Percentiles rank a stretch among this genome's conserved stretches.
phyloP scores from a whole-genome alignment of 2,329 filamentous ascomycete species.

The Cordyceps cateniannulata region DNA sequence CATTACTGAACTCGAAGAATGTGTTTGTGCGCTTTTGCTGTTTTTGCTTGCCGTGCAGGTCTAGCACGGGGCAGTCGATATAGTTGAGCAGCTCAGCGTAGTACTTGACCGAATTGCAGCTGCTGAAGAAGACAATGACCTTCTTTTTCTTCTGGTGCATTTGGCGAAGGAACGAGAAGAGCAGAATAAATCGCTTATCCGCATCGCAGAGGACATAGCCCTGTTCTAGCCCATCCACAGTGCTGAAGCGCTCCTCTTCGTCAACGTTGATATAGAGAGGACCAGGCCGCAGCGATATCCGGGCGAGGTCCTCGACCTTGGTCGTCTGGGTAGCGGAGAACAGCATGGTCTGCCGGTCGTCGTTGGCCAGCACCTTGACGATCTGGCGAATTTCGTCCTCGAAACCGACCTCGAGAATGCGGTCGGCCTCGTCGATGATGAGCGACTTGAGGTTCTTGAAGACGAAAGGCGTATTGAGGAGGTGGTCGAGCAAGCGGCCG shows the following conservation, averaged over 20 bases:
- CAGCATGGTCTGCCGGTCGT: slow-evolving; percentile 90
- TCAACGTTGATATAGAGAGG: slow-evolving; percentile 98
- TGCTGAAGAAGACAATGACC: slow-evolving; percentile 94
- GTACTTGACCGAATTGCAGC: slow-evolving; percentile 91
- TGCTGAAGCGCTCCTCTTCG: slow-evolving; percentile 79
- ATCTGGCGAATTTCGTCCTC: slow-evolving; percentile 98
- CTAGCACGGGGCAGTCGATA: slow-evolving; percentile 85
- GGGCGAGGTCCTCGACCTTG: slow-evolving; percentile 89
- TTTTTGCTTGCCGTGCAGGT: slow-evolving; percentile 92
- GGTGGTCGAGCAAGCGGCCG: slow-evolving; percentile 84
- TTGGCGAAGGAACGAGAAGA: slow-evolving; percentile 91
- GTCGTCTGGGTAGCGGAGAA: slow-evolving; percentile 98
- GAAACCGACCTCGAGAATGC: slow-evolving; percentile 95
- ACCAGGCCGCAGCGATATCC: slow-evolving; percentile 85
- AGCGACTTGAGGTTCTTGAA: slow-evolving; percentile 92
- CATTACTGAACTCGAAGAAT: slow-evolving; percentile 85
- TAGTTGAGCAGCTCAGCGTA: slow-evolving; percentile 94
- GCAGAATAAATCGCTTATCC: slow-evolving; percentile 85
- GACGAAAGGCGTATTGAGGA: slow-evolving; percentile 85
- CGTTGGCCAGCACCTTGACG: slow-evolving; percentile 83
- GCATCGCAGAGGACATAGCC: slow-evolving; percentile 92
- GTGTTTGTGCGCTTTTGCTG: slow-evolving; percentile 98
- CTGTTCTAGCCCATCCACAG: slow-evolving; percentile 89
- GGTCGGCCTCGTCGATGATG: slow-evolving; percentile 93
- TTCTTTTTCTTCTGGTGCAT: slow-evolving; percentile 79